phyloP scores from a whole-genome alignment of 2,329 filamentous ascomycete species.

The Akanthomyces lecanii region DNA sequence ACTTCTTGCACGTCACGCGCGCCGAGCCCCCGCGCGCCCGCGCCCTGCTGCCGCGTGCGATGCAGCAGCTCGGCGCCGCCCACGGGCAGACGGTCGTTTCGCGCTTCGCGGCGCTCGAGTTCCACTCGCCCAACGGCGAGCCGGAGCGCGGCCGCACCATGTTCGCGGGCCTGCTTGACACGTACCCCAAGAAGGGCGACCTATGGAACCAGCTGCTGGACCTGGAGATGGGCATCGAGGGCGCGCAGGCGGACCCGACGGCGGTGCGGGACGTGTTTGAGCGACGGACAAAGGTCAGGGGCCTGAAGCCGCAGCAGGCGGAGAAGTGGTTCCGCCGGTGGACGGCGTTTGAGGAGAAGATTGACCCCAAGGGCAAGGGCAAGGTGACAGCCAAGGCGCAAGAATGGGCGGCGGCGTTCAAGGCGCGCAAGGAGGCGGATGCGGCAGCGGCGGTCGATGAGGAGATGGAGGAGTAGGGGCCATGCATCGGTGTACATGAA shows the following conservation, averaged over 20 bases:
- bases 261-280: constrained; percentile 76
- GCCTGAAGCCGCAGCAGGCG: constrained; percentile 76
- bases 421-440: constrained; percentile 41
- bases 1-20: constrained; percentile 77
- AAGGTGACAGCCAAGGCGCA: constrained; percentile 66
- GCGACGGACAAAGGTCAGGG: constrained; percentile 64
- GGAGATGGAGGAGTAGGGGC: constrained; percentile 30
- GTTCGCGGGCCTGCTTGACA: constrained; percentile 80
- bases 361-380: constrained; percentile 63
- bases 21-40: constrained; percentile 69
- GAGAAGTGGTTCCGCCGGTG: constrained; percentile 89
- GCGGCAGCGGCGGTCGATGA: constrained; percentile 32
- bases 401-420: constrained; percentile 60
- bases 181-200: constrained; percentile 85
- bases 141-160: constrained; percentile 89
- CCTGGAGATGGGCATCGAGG: constrained; percentile 65
- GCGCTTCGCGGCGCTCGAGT: constrained; percentile 90
- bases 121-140: constrained; percentile 76
- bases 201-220: constrained; percentile 91
- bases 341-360: constrained; percentile 79
- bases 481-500: constrained; percentile 13
- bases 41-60: constrained; percentile 74
- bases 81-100: constrained; percentile 67
- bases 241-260: constrained; percentile 46
- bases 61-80: constrained; percentile 70